These are phyloP conservation scores for Powellomyces hirtus DNA, from an alignment of 192 early-diverging fungal genomes.

Conservation along the genomic window DNA sequence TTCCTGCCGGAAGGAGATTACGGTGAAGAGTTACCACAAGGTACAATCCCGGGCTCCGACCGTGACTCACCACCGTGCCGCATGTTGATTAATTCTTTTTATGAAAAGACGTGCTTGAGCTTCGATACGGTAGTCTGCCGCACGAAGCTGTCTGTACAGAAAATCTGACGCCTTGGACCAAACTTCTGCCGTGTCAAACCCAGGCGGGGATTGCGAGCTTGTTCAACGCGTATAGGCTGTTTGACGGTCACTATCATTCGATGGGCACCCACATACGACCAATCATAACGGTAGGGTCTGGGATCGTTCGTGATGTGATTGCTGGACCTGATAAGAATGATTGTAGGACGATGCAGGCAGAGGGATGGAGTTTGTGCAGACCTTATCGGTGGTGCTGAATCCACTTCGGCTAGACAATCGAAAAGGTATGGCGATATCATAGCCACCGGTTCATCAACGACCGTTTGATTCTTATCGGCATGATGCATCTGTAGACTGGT, in stretches of 20 bases:
- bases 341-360: conserved; percentile 1
- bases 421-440: conserved; percentile 22
- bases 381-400: conserved; percentile 78
- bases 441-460: no score
- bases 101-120: neutral
- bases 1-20: conserved; percentile 40
- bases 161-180: conserved; percentile 97
- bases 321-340: no score
- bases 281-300: conserved; percentile 39
- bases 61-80: no score
- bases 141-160: conserved; percentile 97
- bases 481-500: conserved; percentile 35
- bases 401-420: conserved; percentile 48
- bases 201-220: conserved; percentile 84
- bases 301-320: no score
- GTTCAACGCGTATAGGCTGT: conserved; percentile 89
- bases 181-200: conserved; percentile 90
- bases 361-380: conserved; percentile 68
- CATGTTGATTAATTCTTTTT: neutral
- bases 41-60: no score
- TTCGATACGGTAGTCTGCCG: conserved; percentile 79
- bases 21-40: neutral
- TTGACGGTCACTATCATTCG: conserved; percentile 87
- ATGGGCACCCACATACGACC: conserved; percentile 74
- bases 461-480: no score